phyloP scores from a whole-genome alignment of 148 eudicot species.

The Fagopyrum tataricum region DNA sequence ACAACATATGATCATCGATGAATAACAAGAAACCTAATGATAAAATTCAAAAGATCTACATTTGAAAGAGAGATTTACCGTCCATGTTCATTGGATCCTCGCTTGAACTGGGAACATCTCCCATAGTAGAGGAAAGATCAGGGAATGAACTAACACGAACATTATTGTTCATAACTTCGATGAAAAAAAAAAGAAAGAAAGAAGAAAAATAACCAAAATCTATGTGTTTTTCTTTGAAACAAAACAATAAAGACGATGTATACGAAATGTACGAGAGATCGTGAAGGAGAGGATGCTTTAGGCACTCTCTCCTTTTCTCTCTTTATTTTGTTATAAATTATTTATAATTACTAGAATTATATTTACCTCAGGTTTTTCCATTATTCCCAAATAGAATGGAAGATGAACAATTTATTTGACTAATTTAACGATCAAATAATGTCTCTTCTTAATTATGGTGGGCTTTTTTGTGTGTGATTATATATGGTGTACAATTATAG shows the following conservation, averaged over 20 bases:
- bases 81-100: slow-evolving; percentile 55
- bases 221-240: too few species aligned
- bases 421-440: background rate
- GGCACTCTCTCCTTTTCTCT: slow-evolving; percentile 4
- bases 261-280: background rate
- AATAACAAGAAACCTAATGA: background rate
- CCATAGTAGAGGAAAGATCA: slow-evolving; percentile 28
- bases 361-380: background rate
- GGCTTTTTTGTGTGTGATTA: background rate
- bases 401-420: background rate
- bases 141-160: slow-evolving; percentile 52
- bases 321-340: background rate
- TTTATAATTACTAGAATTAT: background rate
- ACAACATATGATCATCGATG: background rate
- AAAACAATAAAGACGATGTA: background rate
- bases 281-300: slow-evolving; percentile 9
- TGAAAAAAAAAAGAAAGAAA: background rate
- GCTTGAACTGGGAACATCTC: background rate
- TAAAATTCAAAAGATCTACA: background rate
- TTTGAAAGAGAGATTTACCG: slow-evolving; percentile 30
- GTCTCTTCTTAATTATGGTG: background rate
- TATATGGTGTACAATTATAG: background rate
- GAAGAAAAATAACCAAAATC: background rate
- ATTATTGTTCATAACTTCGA: slow-evolving; percentile 33
- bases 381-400: background rate